phyloP scores from a whole-genome alignment of 2,329 filamentous ascomycete species.

The Verruconis gallopava region DNA sequence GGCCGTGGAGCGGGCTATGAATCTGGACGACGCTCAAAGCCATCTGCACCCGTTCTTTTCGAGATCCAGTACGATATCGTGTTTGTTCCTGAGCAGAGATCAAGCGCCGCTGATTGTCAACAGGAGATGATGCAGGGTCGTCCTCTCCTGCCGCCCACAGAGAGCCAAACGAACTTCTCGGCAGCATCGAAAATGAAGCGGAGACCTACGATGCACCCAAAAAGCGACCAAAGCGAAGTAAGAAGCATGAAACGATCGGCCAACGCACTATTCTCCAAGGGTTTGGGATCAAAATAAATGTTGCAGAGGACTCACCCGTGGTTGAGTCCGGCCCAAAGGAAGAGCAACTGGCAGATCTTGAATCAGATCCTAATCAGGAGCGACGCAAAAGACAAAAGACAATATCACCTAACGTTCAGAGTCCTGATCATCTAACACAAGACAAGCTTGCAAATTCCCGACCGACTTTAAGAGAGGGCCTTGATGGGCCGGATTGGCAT shows the following conservation, averaged over 20 bases:
- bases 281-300: background rate
- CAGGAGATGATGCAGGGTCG: background rate
- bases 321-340: background rate
- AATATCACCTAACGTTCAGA: background rate
- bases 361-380: constrained; percentile 4
- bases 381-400: constrained; percentile 7
- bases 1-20: constrained; percentile 25
- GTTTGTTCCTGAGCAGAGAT: no score
- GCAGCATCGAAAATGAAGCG: background rate
- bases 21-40: constrained; percentile 21
- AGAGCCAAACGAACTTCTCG: background rate
- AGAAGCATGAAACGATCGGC: background rate
- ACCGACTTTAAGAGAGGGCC: no score
- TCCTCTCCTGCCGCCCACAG: no score
- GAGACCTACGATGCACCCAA: background rate
- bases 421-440: no score
- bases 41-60: constrained; percentile 27
- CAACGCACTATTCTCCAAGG: background rate
- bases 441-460: no score
- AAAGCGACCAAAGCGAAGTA: background rate
- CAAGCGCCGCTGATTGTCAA: background rate
- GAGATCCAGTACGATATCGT: constrained; percentile 14
- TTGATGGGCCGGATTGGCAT: no score
- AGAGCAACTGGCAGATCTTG: background rate
- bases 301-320: background rate